A percentile compares a stretch with the other conserved stretches of the same genome.
Conservation (phyloP, 2,329 filamentous ascomycete species). For the Coniosporium tulheliwenetii region DNA sequence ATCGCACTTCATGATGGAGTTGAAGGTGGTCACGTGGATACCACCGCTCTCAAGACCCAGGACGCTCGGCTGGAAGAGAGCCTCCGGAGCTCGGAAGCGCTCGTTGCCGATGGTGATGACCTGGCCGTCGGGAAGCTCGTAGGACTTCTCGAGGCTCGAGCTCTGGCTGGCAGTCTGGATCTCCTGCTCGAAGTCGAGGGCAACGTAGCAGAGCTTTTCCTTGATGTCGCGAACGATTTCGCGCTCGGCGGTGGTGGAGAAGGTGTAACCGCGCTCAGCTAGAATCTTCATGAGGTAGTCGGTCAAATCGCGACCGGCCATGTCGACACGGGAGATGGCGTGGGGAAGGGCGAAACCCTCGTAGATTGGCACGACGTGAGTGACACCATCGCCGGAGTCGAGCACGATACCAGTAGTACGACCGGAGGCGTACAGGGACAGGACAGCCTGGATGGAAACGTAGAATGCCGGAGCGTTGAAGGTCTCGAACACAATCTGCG, state of each 20-base stretch:
- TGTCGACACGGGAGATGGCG: slow-evolving; percentile 99
- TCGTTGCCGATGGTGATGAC: slow-evolving; percentile 99
- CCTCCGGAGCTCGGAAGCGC: slow-evolving; percentile 98
- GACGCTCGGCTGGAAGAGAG: slow-evolving; percentile 97
- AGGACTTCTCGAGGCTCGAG: slow-evolving; percentile 98
- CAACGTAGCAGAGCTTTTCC: slow-evolving; percentile 99
- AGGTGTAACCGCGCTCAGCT: slow-evolving; percentile 97
- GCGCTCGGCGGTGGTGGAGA: slow-evolving; percentile 99
- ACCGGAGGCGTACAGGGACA: slow-evolving; percentile 98
- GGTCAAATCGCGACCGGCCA: slow-evolving; percentile 99
- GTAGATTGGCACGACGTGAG: slow-evolving; percentile 99
- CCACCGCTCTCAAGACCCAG: slow-evolving; percentile 96
- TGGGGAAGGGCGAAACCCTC: slow-evolving; percentile 99
- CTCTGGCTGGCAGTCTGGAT: slow-evolving; percentile 99
- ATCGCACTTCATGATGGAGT: slow-evolving; percentile 99
- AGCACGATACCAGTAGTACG: slow-evolving; percentile 99
- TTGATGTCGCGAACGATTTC: slow-evolving; percentile 99
- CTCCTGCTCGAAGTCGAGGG: slow-evolving; percentile 99
- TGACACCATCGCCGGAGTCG: slow-evolving; percentile 99
- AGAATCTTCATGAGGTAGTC: slow-evolving; percentile 99
- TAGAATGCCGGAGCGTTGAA: slow-evolving; percentile 99
- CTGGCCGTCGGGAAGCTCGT: slow-evolving; percentile 98
- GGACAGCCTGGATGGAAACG: slow-evolving; percentile 98
- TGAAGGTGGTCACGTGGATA: slow-evolving; percentile 99
- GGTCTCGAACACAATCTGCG: slow-evolving; percentile 99